These are phyloP conservation scores for Diaporthe sp. DNA, from an alignment of 2,329 filamentous ascomycete species.

Conservation along the genomic window DNA sequence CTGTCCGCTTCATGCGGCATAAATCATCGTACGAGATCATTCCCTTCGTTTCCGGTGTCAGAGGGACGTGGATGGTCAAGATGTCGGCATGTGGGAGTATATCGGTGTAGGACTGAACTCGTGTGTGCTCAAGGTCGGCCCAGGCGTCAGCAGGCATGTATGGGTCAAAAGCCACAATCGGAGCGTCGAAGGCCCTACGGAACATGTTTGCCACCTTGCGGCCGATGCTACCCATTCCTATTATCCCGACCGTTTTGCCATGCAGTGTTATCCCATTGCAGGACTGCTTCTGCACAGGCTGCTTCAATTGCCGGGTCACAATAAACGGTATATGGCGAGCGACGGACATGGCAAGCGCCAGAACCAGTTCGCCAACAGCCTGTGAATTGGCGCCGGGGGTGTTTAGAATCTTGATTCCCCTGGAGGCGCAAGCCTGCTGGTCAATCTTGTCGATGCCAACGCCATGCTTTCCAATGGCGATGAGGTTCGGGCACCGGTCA, in stretches of 20 bases:
- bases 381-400: slow-evolving; percentile 48
- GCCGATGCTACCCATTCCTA: slow-evolving; percentile 56
- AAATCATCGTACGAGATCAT: slow-evolving; percentile 49
- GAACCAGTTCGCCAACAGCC: slow-evolving; percentile 51
- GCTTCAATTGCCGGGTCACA: slow-evolving; percentile 44
- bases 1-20: slow-evolving; percentile 46
- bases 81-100: slow-evolving; percentile 51
- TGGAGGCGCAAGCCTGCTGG: slow-evolving; percentile 43
- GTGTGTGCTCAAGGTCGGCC: slow-evolving; percentile 43
- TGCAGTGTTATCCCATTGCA: slow-evolving; percentile 48
- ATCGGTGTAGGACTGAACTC: slow-evolving; percentile 48
- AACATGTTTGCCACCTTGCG: slow-evolving; percentile 52
- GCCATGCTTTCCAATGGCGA: slow-evolving; percentile 49
- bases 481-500: background rate
- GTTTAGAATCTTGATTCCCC: slow-evolving; percentile 46
- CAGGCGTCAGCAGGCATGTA: slow-evolving; percentile 44
- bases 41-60: slow-evolving; percentile 46
- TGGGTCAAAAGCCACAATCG: slow-evolving; percentile 53
- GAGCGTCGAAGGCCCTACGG: slow-evolving; percentile 48
- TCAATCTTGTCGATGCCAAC: slow-evolving; percentile 50
- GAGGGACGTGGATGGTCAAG: slow-evolving; percentile 51
- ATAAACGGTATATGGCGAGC: slow-evolving; percentile 49
- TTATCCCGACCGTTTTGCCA: slow-evolving; percentile 52
- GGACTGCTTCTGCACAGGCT: slow-evolving; percentile 46
- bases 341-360: slow-evolving; percentile 50